A percentile compares a stretch with the other conserved stretches of the same genome.
phyloP scores from a whole-genome alignment of 345 rosid genomes.

The Combretum micranthum region DNA sequence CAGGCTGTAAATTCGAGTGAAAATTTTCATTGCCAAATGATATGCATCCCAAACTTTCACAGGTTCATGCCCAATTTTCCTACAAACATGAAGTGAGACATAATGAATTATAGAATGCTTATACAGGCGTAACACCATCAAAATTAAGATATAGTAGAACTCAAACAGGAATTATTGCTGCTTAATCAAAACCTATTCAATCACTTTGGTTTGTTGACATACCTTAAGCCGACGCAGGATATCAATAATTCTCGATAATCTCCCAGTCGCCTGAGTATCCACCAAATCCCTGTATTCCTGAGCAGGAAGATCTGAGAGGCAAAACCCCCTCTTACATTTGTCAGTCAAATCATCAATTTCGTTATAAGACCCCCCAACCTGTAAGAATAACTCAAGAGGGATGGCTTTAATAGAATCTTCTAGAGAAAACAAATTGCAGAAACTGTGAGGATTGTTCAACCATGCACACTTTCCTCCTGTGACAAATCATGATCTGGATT shows the following conservation, averaged over 20 bases:
- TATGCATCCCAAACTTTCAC: too few relatives aligned
- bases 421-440: slow-evolving; percentile 52
- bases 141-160: neutral
- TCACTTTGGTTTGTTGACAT: slow-evolving; percentile 12
- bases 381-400: slow-evolving; percentile 80
- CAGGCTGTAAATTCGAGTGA: too few relatives aligned
- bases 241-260: slow-evolving; percentile 70
- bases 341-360: slow-evolving; percentile 64
- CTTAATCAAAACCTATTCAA: slow-evolving; percentile 5
- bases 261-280: slow-evolving; percentile 81
- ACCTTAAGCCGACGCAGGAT: slow-evolving; percentile 86
- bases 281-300: slow-evolving; percentile 64
- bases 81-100: too few relatives aligned
- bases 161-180: neutral
- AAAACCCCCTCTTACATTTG: slow-evolving; percentile 63
- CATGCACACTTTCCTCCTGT: slow-evolving; percentile 15
- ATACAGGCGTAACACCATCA: too few relatives aligned
- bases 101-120: too few relatives aligned
- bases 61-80: too few relatives aligned
- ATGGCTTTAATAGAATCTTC: slow-evolving; percentile 73
- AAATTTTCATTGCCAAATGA: too few relatives aligned
- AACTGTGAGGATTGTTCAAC: slow-evolving; percentile 23
- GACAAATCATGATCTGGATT: slow-evolving; percentile 39
- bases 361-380: slow-evolving; percentile 72
- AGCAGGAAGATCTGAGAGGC: slow-evolving; percentile 64